Conservation (phyloP, 225 moss, liverwort and hornwort genomes). For the Rhytidiadelphus loreus region DNA sequence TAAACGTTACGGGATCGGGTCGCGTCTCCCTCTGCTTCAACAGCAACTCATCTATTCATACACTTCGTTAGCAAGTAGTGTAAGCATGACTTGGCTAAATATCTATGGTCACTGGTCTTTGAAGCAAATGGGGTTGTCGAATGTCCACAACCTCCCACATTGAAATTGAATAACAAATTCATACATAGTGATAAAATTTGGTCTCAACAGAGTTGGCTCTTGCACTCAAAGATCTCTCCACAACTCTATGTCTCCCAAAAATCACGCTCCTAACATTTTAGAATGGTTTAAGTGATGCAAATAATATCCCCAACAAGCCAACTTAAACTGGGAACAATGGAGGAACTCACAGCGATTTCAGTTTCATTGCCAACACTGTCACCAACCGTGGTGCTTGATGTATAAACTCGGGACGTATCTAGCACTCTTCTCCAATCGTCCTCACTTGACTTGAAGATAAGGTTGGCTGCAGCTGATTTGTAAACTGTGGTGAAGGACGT, state of each 20-base stretch:
- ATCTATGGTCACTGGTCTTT: neutral
- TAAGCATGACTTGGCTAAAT: neutral
- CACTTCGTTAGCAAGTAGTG: neutral
- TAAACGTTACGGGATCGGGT: too few species aligned
- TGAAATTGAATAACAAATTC: neutral
- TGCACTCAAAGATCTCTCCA: neutral
- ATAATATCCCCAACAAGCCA: neutral
- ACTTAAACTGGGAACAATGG: neutral
- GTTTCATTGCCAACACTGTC: neutral
- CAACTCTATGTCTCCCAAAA: too few species aligned
- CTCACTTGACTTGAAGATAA: constrained; percentile 27
- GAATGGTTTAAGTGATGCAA: neutral
- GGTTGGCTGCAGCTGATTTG: constrained; percentile 24
- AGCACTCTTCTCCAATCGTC: constrained; percentile 29
- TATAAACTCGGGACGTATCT: constrained; percentile 2
- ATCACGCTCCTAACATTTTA: neutral
- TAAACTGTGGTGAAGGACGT: constrained; percentile 24
- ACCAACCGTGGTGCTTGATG: neutral
- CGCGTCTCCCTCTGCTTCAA: neutral
- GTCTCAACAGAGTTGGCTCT: neutral
- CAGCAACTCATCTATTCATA: neutral
- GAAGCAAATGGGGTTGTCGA: neutral
- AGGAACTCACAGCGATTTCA: constrained; percentile 32
- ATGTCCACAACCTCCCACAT: too few species aligned
- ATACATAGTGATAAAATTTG: neutral